Evolutionary conservation across 176 grass and related monocot genomes (phyloP).

Genomic region (Triticum turgidum): DNA sequence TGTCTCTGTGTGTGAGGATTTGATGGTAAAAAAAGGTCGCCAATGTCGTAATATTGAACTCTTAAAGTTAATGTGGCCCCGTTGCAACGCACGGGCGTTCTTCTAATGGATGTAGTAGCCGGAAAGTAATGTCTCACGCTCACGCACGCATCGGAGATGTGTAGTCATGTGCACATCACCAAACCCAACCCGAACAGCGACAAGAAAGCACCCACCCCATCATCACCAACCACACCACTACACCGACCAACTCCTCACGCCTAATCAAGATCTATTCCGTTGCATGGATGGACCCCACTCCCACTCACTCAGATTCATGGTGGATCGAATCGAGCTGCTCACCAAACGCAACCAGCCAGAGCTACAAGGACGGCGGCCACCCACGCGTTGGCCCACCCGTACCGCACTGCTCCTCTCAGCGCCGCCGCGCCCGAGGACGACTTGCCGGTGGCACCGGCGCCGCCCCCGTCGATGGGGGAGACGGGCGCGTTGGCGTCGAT

Average conservation of each 20-base stretch:
- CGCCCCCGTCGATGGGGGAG: neutral
- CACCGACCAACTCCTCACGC: neutral
- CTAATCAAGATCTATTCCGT: neutral
- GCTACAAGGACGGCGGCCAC: neutral
- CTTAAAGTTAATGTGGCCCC: too few species aligned
- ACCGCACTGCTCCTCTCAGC: neutral
- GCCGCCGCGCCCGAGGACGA: neutral
- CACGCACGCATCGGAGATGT: too few species aligned
- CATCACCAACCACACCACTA: neutral
- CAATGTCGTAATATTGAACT: too few species aligned
- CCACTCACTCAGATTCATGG: neutral
- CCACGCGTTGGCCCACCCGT: slow-evolving; percentile 6
- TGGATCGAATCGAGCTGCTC: neutral
- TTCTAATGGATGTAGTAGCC: too few species aligned
- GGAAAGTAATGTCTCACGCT: too few species aligned
- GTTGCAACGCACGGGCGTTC: too few species aligned
- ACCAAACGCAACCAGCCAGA: slow-evolving; percentile 30
- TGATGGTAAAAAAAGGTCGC: too few species aligned
- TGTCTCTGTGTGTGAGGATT: too few species aligned
- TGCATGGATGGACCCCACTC: neutral
- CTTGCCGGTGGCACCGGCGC: neutral
- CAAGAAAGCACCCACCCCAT: neutral
- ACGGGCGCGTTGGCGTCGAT: neutral
- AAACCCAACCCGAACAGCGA: neutral
- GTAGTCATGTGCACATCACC: neutral